Base-by-base conservation (phyloP, 805 yeast genomes). In the Metschnikowia cubensis region DNA sequence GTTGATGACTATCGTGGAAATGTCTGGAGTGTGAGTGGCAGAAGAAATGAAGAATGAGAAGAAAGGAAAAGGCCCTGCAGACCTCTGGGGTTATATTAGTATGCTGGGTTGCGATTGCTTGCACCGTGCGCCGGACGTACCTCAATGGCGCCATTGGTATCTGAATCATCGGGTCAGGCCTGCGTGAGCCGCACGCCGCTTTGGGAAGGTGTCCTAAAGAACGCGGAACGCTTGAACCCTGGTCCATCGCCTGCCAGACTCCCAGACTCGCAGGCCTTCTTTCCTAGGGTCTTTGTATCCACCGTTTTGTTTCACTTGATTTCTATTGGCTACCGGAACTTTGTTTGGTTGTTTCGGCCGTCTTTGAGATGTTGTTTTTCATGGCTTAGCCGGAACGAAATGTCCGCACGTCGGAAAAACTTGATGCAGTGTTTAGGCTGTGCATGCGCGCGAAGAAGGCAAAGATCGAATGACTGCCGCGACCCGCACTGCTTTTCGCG, bases 151-250 rank as follows among this genome's bases (percentile, higher is more conserved):
- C 46, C 46, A 43, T 43, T 31, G 17, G 13, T 6, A 20, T 11
- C 46, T 42, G 15, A 35, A 18, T 21, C 13, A 43, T 43, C 33
- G 39, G 46, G 46, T 43, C 46, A 35, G 38, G 35, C 13, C 17
- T 43, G 46, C 46, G 39, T 35, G 39, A 35, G 46, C 46, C 46
- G 46, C 46, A 32, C 36, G 32, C 46, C 21, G 7, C 15, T 20
- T 39, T 8, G n/a, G 32, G 11, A 11, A 15, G 21, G 7, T 15
- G 21, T 25, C 29, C 37, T n/a, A n/a, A 17, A 35, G 37, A 35
- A 17, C 17, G 37, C 11, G 13, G 15, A 35, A n/a, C 37, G 15
- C 37, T n/a, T 35, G 29, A 25, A 25, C 29, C 11, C 4, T 8
- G 1, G 4, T 10, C 29, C 11, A 25, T 25, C 11, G 11, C 29